Evolutionary conservation across 768 basidiomycete species (phyloP).

Genomic region (Collybia sordida): DNA sequence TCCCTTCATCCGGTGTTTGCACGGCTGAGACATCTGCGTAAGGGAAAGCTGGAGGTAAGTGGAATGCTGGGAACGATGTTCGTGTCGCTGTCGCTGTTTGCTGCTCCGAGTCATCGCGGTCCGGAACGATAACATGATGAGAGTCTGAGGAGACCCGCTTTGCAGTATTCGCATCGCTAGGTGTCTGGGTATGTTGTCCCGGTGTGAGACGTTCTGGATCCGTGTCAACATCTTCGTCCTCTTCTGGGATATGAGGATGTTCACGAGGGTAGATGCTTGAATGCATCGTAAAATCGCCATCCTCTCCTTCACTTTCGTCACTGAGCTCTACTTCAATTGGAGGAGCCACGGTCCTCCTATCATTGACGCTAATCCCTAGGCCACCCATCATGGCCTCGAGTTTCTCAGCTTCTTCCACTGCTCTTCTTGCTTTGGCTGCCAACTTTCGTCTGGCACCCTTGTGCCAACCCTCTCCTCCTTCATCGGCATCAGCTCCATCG

Average conservation of each 20-base stretch:
- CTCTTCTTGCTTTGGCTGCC: conserved; percentile 67
- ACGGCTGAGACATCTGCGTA: neutral
- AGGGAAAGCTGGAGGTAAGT: conserved; percentile 16
- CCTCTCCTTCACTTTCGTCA: conserved; percentile 77
- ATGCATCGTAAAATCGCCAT: conserved; percentile 39
- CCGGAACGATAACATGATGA: conserved; percentile 22
- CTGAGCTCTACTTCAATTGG: conserved; percentile 77
- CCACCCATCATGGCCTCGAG: conserved; percentile 39
- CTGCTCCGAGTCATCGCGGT: conserved; percentile 27
- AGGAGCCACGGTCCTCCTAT: conserved; percentile 36
- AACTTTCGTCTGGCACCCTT: conserved; percentile 63
- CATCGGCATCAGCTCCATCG: conserved; percentile 36
- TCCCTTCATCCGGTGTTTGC: conserved; percentile 5
- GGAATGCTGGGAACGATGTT: conserved; percentile 26
- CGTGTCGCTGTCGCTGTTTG: conserved; percentile 38
- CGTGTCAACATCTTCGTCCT: conserved; percentile 57
- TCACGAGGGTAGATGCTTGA: conserved; percentile 37
- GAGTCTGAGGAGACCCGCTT: conserved; percentile 7
- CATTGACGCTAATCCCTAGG: conserved; percentile 18
- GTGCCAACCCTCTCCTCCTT: conserved; percentile 56
- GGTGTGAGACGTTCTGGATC: conserved; percentile 20
- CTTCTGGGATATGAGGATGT: conserved; percentile 68
- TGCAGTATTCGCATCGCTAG: conserved; percentile 3
- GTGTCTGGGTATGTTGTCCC: conserved; percentile 1
- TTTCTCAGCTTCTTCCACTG: conserved; percentile 56